A percentile compares a stretch with the other conserved stretches of the same genome.
phyloP scores from a whole-genome alignment of 2,329 filamentous ascomycete genomes.

The Aquanectria penicillioides region DNA sequence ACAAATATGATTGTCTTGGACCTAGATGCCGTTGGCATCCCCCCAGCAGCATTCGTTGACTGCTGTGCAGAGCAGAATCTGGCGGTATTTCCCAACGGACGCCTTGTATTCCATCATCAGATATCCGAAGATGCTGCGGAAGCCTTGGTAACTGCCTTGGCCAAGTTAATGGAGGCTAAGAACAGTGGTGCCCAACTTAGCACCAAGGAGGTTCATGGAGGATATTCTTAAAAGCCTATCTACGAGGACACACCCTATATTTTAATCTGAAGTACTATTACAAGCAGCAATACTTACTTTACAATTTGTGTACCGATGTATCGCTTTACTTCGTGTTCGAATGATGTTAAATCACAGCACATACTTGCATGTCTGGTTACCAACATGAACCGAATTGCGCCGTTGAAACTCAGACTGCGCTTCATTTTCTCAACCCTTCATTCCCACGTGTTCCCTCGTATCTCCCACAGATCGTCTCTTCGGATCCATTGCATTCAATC shows the following conservation, averaged over 20 bases:
- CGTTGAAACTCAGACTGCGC: no score
- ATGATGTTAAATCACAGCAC: no score
- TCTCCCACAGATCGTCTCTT: no score
- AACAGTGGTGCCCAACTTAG: constrained; percentile 5
- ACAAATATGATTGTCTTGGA: constrained; percentile 42
- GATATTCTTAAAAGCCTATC: constrained; percentile 17
- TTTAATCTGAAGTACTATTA: no score
- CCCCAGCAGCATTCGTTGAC: constrained; percentile 31
- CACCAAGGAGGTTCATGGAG: constrained; percentile 15
- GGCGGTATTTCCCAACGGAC: constrained; percentile 18
- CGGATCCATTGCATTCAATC: neutral
- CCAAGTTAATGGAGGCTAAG: constrained; percentile 19
- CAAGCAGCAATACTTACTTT: no score
- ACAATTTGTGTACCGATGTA: no score
- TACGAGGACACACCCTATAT: no score
- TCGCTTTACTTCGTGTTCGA: no score
- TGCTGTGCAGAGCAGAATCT: constrained; percentile 19
- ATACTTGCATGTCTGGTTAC: no score
- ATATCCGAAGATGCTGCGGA: constrained; percentile 9
- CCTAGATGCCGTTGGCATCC: constrained; percentile 28
- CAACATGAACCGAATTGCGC: no score
- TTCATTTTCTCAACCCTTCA: no score
- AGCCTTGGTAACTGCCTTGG: constrained; percentile 1
- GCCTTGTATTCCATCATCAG: constrained; percentile 24
- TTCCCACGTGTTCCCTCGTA: no score